Conservation (phyloP, 176 grass and related monocot genomes). For the Musa schizocarpa region DNA sequence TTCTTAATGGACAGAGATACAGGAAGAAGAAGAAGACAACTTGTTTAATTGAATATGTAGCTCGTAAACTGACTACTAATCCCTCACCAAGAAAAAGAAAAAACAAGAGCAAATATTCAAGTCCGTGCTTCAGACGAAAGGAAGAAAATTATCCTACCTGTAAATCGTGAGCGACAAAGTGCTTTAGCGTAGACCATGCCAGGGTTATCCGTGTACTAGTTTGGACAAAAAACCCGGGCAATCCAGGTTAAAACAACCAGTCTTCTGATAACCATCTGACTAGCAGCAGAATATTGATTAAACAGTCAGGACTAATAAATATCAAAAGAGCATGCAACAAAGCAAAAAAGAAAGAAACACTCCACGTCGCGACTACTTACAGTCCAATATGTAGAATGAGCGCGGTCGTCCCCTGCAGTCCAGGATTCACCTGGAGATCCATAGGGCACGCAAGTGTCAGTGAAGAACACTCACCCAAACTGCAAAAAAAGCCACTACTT, state of each 20-base stretch:
- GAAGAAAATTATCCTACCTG: no score
- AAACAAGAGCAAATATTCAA: no score
- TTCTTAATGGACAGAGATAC: no score
- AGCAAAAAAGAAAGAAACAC: no score
- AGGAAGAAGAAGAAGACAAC: no score
- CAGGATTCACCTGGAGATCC: background rate
- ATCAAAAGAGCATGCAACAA: background rate
- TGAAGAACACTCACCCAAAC: background rate
- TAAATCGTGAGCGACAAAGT: no score
- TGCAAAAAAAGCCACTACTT: background rate
- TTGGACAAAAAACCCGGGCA: background rate
- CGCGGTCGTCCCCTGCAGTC: background rate
- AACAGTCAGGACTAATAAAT: background rate
- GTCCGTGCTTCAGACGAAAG: no score
- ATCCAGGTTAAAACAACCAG: no score
- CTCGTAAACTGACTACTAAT: no score
- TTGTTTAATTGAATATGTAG: no score
- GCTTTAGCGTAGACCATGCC: background rate
- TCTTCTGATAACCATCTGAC: conserved; percentile 1
- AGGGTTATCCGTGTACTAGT: background rate
- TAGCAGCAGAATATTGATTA: background rate
- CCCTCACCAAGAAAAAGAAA: no score
- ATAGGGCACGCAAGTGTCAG: background rate
- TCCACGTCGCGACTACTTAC: no score
- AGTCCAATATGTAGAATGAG: background rate